Base-by-base conservation (phyloP, 2,329 filamentous ascomycete species). In the Simplicillium aogashimaense region DNA sequence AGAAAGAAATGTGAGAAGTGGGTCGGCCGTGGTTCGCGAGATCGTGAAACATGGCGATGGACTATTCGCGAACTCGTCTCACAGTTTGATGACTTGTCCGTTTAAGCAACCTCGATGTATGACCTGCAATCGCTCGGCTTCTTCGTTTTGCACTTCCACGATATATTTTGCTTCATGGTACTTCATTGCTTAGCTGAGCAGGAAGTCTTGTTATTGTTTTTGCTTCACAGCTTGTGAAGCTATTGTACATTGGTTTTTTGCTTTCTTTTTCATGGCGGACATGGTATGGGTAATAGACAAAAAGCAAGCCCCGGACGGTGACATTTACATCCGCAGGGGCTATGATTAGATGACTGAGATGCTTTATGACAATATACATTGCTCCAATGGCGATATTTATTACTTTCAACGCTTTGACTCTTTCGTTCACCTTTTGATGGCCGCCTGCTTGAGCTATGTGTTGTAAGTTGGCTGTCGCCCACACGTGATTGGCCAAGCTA, bases 1-100 rank as follows among this genome's bases (percentile, higher is more conserved):
- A 75, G 83, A 50, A 81, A 81, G 58, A 90, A 89, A 64, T 90
- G 90, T 50, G 82, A 85, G 56, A 81, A 77, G 53, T 98, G 92
- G 92, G 76, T 90, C 47, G 74, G 74, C 38, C 65, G 72, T 47
- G 70, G 74, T 38, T 61, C 66, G 28, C 65, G 71, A 43, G 69
- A 77, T 46, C 69, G 71, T 50, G 73, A 74, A 47, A 68, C 73
- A 39, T 88, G 84, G 86, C 76, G 83, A 60, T 94, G 87, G 88
- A 78, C 78, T 37, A 83, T 82, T 43, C 69, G 77, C 43, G 75
- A 80, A 48, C 71, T 81, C 48, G 63, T 69, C 37, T 64, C 64
- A 36, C 63, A 66, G 46, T 65, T 65, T 40, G 60, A 63, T 45
- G 59, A 64, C 35, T 48, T 63, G 43, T 43, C 56, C 20, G 52